Conservation (phyloP, 1,139 yeast species). For the Suhomyces guaymorum region DNA sequence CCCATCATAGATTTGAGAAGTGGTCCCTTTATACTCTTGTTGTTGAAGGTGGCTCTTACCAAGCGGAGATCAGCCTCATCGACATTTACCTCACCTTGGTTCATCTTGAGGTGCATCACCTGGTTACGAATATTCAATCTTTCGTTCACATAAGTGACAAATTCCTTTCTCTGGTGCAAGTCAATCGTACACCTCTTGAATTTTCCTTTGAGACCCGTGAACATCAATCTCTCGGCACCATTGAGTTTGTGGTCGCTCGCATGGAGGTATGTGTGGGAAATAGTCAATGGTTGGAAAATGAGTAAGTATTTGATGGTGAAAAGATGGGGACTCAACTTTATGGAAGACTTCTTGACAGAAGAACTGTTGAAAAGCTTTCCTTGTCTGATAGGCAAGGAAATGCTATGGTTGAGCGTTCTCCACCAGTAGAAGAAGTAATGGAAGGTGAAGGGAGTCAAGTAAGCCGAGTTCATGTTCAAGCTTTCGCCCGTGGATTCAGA, state of each 20-base stretch:
- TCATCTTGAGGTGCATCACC: constrained; percentile 64
- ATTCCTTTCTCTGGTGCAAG: constrained; percentile 81
- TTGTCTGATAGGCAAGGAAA: constrained; percentile 73
- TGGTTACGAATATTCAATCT: constrained; percentile 55
- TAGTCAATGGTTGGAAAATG: constrained; percentile 67
- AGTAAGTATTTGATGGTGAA: constrained; percentile 81
- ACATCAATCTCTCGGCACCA: constrained; percentile 51
- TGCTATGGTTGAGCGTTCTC: constrained; percentile 66
- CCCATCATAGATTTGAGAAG: constrained; percentile 44
- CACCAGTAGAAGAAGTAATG: constrained; percentile 82
- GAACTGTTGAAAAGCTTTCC: constrained; percentile 58
- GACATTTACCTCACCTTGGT: constrained; percentile 74
- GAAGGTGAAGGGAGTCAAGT: constrained; percentile 70
- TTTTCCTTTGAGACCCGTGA: constrained; percentile 80
- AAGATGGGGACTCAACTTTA: constrained; percentile 75
- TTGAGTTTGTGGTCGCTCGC: constrained; percentile 46
- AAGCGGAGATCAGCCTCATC: constrained; percentile 72
- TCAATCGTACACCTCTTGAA: constrained; percentile 69
- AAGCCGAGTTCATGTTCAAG: constrained; percentile 64
- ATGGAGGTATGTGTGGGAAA: constrained; percentile 72
- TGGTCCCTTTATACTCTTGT: constrained; percentile 49
- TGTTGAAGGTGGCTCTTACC: constrained; percentile 65
- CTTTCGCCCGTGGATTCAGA: constrained; percentile 35
- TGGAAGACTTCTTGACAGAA: constrained; percentile 33
- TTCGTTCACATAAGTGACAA: constrained; percentile 57